Base-by-base conservation (phyloP, 306 rosid genomes). In the Vigna radiata region DNA sequence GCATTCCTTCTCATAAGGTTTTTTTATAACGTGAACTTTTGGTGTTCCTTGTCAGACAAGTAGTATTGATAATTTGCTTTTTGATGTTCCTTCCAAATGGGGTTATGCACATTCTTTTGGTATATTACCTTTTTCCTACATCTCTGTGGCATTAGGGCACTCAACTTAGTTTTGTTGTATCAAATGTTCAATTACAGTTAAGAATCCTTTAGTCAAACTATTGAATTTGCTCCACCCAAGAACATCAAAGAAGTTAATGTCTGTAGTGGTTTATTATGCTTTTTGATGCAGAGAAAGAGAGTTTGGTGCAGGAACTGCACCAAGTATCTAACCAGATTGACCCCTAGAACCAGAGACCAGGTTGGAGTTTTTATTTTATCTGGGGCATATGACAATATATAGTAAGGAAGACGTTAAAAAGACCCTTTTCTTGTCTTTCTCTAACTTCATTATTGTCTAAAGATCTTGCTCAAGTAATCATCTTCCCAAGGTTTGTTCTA, bases 231-330 rank as follows among this genome's bases (percentile, higher is more conserved):
- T 74, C 48, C 74, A 74, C 77, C 73, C 78, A 72, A 76, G 69
- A 80, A 62, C 70, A 53, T 78, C 73, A 85, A 73, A 78, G 88
- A 74, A 87, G 81, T 88, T 92, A 81, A 92, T 87, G 64, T 72
- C 73, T 85, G 67, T 65, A 78, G 98, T 90, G 87, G 89, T 92
- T 85, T 85, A 75, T 89, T 84, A 86, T 96, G 94, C 92, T 96
- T 90, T 25, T 88, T 88, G 92, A 87, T 96, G 99, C 99, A 95
- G 99, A 92, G 88, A 85, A 88, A 83, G 89, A 86, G 88, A 89
- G 81, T 87, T 83, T 83, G 89, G 96, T 91, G 93, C 92, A 86
- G 90, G 87, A 88, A 82, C 88, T 87, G 97, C 96, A 92, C 97
- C 96, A 88, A 89, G 87, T 83, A 80, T 75, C 83, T 92, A 90